Evolutionary conservation across 345 rosid species (phyloP).

Genomic region (Eucalyptus caleyi): DNA sequence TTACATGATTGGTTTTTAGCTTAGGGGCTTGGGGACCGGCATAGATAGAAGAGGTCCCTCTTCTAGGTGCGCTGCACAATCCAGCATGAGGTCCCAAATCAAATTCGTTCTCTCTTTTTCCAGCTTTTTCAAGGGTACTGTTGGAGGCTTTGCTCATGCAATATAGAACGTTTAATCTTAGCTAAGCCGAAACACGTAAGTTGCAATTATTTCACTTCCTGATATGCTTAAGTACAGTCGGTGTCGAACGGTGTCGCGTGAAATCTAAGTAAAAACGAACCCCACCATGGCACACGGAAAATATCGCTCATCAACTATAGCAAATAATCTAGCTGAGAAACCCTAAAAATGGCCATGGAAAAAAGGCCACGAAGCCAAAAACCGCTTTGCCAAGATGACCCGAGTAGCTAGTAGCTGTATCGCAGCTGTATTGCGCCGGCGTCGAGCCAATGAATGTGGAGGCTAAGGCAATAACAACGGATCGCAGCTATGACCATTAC

Average conservation of each 20-base stretch:
- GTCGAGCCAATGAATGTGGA: neutral
- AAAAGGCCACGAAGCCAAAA: neutral
- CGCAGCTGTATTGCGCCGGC: neutral
- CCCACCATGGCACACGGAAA: neutral
- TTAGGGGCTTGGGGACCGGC: neutral
- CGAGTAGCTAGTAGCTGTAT: neutral
- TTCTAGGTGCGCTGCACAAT: neutral
- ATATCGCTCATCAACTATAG: neutral
- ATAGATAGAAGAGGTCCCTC: neutral
- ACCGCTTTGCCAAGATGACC: neutral
- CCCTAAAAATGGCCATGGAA: neutral
- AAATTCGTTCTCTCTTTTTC: neutral
- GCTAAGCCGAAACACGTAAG: neutral
- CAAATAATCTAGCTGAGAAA: neutral
- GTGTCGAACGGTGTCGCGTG: neutral
- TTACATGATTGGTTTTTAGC: neutral
- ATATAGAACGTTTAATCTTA: neutral
- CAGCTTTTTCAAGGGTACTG: neutral
- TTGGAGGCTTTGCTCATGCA: neutral
- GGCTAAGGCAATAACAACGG: neutral
- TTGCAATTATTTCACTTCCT: neutral
- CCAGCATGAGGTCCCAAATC: neutral
- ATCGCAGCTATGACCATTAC: neutral
- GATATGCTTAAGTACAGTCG: neutral
- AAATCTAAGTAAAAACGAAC: neutral